A percentile compares a stretch with the other conserved stretches of the same genome.
These are phyloP conservation scores for Serendipita vermifera DNA, from an alignment of 768 basidiomycete genomes.

Conservation along the genomic window DNA sequence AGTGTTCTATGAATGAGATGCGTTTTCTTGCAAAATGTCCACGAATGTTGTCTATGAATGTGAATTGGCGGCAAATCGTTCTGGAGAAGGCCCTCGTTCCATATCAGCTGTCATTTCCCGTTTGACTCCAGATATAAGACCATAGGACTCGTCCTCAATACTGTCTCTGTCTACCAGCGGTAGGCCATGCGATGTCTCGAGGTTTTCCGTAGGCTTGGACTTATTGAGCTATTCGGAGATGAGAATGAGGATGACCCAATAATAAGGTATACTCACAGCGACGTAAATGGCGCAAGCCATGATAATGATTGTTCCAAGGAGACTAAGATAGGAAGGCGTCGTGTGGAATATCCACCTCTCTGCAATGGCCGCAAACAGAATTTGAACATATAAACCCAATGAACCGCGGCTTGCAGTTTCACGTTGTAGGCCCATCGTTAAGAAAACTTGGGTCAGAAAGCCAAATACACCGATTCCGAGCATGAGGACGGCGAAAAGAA, in stretches of 20 bases:
- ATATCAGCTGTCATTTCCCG: too few relatives aligned
- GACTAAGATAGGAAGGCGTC: constrained; percentile 43
- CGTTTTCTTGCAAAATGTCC: too few relatives aligned
- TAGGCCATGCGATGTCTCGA: background rate
- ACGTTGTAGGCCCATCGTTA: constrained; percentile 50
- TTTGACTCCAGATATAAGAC: too few relatives aligned
- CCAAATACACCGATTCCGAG: constrained; percentile 28
- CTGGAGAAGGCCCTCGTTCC: too few relatives aligned
- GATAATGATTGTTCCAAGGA: constrained; percentile 54
- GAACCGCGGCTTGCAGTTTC: constrained; percentile 54
- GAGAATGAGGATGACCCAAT: constrained; percentile 1
- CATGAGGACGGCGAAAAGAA: constrained; percentile 16
- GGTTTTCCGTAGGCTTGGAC: background rate
- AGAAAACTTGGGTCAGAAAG: constrained; percentile 31
- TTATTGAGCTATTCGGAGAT: background rate
- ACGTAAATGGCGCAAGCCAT: constrained; percentile 49
- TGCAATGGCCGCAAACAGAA: constrained; percentile 54
- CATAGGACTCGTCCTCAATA: too few relatives aligned
- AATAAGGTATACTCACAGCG: constrained; percentile 33
- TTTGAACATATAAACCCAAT: constrained; percentile 48
- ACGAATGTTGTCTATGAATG: too few relatives aligned
- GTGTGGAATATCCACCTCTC: constrained; percentile 54
- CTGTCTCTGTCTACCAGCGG: too few relatives aligned
- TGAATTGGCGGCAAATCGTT: too few relatives aligned
- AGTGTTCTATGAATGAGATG: too few relatives aligned